Evolutionary conservation across 768 basidiomycete genomes (phyloP), one percentile per base, ranked within the genome.

Genomic region (Kwoniella shandongensis): DNA sequence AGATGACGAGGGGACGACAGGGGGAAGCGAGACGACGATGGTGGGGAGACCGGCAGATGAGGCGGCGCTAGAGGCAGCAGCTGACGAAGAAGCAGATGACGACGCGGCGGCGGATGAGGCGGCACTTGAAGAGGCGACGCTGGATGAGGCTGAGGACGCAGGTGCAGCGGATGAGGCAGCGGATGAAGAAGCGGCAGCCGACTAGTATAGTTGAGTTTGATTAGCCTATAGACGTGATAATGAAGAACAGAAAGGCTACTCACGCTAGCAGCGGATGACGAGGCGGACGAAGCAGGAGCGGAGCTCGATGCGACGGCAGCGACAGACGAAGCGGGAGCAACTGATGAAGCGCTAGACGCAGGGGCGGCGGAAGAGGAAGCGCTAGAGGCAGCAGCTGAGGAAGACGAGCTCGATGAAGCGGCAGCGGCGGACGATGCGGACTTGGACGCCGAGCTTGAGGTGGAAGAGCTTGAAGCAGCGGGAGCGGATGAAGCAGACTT

Each of bases 81-180:
- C 17, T 41, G 52, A 54, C 23, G 44, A 44, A 54, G 44, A 30
- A 22, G 44, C 25, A 12, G 29, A 29, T 15, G 56, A 51, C 4
- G 40, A 23, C 26, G 27, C 39, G 26, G 52, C 27, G 3, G 44
- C 23, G 23, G 45, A 20, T n/a, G 45, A 4, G 1, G 44, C 12
- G 29, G 23, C 40, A 47, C 5, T 22, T 20, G 54, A 32, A 17
- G 44, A 41, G 32, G 15, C n/a, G 27, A 22, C 13, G 23, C 23
- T 26, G 52, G 29, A 2, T 18, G 52, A 20, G 13, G 39, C 20
- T 13, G 39, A 8, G 18, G 52, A 51, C 25, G 25, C 29, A 5
- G 29, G 22, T 6, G 22, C 18, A 29, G 44, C 10, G 15, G 44
- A 25, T 38, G 51, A 26, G 17, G 35, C 36, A 15, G 53, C n/a